phyloP scores from a whole-genome alignment of 257 asterid species.

The Nicotiana tomentosiformis region DNA sequence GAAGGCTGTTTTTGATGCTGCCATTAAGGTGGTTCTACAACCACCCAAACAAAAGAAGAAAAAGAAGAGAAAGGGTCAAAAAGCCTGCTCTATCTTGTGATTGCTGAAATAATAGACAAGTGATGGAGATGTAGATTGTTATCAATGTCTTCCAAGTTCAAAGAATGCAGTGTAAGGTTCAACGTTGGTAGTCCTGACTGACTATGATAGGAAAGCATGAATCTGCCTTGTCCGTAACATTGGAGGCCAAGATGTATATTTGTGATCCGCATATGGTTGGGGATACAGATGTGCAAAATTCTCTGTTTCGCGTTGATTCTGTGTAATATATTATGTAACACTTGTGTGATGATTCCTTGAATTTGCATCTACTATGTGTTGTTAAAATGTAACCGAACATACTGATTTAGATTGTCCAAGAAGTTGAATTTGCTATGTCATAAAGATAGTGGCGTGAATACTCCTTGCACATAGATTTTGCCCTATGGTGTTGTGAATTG shows the following conservation, averaged over 20 bases:
- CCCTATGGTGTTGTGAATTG: background rate
- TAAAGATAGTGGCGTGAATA: background rate
- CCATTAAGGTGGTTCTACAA: conserved; percentile 70
- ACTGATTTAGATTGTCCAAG: background rate
- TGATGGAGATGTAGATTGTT: background rate
- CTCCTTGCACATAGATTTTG: background rate
- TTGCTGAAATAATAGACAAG: background rate
- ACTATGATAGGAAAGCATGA: conserved; percentile 9
- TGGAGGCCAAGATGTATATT: conserved; percentile 3
- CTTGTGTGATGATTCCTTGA: background rate
- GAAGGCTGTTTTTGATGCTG: conserved; percentile 81
- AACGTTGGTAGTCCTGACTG: conserved; percentile 5
- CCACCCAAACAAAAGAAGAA: conserved; percentile 74
- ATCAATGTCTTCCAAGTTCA: background rate
- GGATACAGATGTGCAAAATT: background rate
- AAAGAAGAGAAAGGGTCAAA: conserved; percentile 73
- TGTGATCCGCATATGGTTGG: background rate
- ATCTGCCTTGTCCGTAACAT: background rate
- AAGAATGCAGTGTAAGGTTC: background rate
- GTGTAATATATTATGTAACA: background rate
- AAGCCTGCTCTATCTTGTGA: conserved; percentile 54
- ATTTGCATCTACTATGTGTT: background rate
- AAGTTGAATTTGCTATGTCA: background rate
- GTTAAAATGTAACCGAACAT: background rate
- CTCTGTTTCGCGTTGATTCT: background rate